These are phyloP conservation scores for Gelatoporia subvermispora DNA, from an alignment of 768 basidiomycete genomes.

Conservation along the genomic window DNA sequence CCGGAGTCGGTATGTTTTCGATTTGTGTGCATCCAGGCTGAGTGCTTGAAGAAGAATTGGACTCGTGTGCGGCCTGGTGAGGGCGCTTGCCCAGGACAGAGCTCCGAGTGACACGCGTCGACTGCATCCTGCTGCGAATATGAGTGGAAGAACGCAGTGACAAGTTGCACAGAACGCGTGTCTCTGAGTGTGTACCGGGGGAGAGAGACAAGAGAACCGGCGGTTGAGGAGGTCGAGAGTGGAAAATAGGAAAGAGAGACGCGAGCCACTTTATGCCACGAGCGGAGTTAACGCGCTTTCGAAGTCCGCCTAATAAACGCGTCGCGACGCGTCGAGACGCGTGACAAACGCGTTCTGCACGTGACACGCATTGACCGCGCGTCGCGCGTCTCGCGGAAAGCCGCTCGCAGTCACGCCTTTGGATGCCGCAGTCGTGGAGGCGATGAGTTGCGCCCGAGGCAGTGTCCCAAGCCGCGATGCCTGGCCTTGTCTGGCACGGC, in stretches of 20 bases:
- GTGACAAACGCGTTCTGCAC: slow-evolving; percentile 11
- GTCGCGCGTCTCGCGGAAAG: slow-evolving; percentile 12
- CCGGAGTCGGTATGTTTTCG: slow-evolving; percentile 46
- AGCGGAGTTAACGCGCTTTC: slow-evolving; percentile 21
- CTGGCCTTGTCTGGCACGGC: too few species aligned
- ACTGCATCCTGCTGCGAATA: slow-evolving; percentile 12
- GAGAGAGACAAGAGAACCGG: slow-evolving; percentile 9
- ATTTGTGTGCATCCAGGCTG: slow-evolving; percentile 5
- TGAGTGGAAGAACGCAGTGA: too few species aligned
- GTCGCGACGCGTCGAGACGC: slow-evolving; percentile 18
- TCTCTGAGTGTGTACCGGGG: background rate
- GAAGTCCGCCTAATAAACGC: slow-evolving; percentile 24
- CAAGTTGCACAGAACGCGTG: too few species aligned
- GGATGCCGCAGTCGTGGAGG: background rate
- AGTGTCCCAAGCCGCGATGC: too few species aligned
- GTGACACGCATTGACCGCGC: slow-evolving; percentile 21
- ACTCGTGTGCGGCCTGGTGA: slow-evolving; percentile 21
- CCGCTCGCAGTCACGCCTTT: too few species aligned
- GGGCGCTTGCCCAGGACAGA: slow-evolving; percentile 32
- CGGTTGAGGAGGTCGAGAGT: slow-evolving; percentile 13
- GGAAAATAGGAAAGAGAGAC: slow-evolving; percentile 9
- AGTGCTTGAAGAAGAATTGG: slow-evolving; percentile 32
- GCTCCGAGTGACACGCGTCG: slow-evolving; percentile 15
- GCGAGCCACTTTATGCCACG: slow-evolving; percentile 10
- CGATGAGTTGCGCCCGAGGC: too few species aligned